Evolutionary conservation across 345 rosid genomes (phyloP).

Genomic region (Salix koriyanagi): DNA sequence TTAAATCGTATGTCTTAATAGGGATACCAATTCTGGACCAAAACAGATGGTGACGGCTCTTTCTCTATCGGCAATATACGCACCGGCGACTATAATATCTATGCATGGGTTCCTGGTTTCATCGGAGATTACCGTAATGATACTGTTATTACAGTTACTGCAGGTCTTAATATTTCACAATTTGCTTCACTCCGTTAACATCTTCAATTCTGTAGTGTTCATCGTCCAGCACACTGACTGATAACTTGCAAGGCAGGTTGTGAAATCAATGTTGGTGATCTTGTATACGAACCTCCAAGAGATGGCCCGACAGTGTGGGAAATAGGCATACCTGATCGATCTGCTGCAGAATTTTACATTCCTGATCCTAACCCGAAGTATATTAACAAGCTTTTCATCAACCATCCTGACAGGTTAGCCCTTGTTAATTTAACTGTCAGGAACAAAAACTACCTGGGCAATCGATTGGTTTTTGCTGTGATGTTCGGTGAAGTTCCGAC

Average conservation of each 20-base stretch:
- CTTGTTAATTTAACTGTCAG: too few relatives aligned
- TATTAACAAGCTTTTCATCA: slow-evolving; percentile 2
- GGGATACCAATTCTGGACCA: slow-evolving; percentile 89
- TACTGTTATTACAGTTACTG: slow-evolving; percentile 17
- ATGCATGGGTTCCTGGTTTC: slow-evolving; percentile 63
- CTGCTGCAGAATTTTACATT: slow-evolving; percentile 1
- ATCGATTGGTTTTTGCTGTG: too few relatives aligned
- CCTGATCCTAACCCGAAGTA: slow-evolving; percentile 4
- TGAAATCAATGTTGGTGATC: not conserved
- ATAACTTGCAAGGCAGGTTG: not conserved
- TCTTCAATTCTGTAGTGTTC: too few relatives aligned
- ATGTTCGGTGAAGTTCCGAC: too few relatives aligned
- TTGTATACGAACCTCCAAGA: slow-evolving; percentile 3
- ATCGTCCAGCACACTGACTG: too few relatives aligned
- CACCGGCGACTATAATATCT: slow-evolving; percentile 56
- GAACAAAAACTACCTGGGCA: too few relatives aligned
- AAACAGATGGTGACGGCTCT: slow-evolving; percentile 46
- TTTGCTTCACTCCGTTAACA: too few relatives aligned
- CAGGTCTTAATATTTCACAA: too few relatives aligned
- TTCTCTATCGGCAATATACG: slow-evolving; percentile 52
- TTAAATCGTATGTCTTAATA: slow-evolving; percentile 14
- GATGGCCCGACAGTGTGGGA: not conserved
- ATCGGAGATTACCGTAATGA: slow-evolving; percentile 57
- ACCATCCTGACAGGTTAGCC: not conserved
- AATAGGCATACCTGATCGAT: slow-evolving; percentile 5